Conservation (phyloP, 495 filamentous ascomycete genomes). For the Trichoderma virens region DNA sequence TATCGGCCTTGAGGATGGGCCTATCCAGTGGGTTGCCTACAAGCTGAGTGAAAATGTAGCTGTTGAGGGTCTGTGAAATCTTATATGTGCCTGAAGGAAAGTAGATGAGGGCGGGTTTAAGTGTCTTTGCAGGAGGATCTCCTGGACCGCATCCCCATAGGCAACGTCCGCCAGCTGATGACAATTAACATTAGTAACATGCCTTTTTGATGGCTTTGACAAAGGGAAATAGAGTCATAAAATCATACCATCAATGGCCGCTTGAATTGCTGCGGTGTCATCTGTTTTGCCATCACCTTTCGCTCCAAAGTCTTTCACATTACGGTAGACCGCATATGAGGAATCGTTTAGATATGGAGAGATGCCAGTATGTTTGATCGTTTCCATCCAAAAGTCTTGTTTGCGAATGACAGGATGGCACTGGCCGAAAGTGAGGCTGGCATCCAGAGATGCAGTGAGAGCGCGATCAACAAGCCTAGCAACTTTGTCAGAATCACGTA, state of each 20-base stretch:
- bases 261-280: slow-evolving; percentile 77
- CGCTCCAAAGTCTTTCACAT: slow-evolving; percentile 76
- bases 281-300: slow-evolving; percentile 71
- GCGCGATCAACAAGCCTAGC: background rate
- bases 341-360: slow-evolving; percentile 1
- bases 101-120: slow-evolving; percentile 37
- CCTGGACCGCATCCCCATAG: slow-evolving; percentile 3
- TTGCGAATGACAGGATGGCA: background rate
- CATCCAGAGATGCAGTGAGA: background rate
- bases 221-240: background rate
- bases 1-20: slow-evolving; percentile 62
- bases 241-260: slow-evolving; percentile 57
- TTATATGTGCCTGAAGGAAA: slow-evolving; percentile 65
- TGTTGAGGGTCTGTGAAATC: slow-evolving; percentile 50
- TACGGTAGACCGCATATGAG: slow-evolving; percentile 65
- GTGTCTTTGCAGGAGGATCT: slow-evolving; percentile 19
- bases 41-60: slow-evolving; percentile 65
- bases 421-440: background rate
- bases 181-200: background rate
- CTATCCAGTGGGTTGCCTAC: slow-evolving; percentile 56
- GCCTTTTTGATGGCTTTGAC: too few relatives aligned
- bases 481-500: background rate
- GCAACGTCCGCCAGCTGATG: background rate
- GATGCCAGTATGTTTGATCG: background rate
- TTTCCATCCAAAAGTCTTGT: background rate